Evolutionary conservation across 208 protist species (phyloP).

Genomic region (Trypanosoma scelopori): DNA sequence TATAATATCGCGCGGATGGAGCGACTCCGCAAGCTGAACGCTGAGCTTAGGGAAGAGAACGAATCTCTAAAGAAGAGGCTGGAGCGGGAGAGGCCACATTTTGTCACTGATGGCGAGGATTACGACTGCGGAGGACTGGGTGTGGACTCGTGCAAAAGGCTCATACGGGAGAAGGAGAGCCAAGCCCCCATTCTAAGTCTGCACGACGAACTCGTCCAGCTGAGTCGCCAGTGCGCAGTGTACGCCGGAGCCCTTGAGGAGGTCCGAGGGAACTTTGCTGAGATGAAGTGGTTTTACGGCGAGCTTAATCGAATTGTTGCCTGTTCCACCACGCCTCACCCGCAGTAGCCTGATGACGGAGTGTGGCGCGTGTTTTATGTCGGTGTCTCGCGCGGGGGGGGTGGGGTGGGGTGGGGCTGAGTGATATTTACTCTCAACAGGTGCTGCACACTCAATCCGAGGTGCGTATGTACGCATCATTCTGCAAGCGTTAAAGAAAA

Average conservation of each 20-base stretch:
- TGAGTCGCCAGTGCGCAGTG: constrained; percentile 51
- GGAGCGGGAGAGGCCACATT: constrained; percentile 25
- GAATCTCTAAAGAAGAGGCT: constrained; percentile 40
- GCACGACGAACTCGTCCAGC: constrained; percentile 58
- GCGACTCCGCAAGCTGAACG: constrained; percentile 36
- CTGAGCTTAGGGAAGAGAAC: constrained; percentile 38
- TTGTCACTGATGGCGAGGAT: constrained; percentile 31
- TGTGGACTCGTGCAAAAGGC: constrained; percentile 22
- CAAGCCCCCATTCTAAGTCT: constrained; percentile 43
- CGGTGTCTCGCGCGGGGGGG: not conserved
- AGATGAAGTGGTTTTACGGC: constrained; percentile 71
- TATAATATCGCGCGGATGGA: constrained; percentile 26
- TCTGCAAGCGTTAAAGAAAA: no score
- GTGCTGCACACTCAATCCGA: no score
- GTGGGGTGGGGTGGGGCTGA: no score
- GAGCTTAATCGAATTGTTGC: constrained; percentile 40
- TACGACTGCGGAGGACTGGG: constrained; percentile 28
- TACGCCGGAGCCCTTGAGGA: constrained; percentile 79
- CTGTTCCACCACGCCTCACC: not conserved
- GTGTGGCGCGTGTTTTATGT: not conserved
- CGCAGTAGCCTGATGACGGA: constrained; percentile 4
- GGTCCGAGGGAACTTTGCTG: constrained; percentile 59
- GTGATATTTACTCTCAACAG: no score
- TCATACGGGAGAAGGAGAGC: constrained; percentile 39
- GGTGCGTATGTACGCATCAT: no score